Evolutionary conservation across 2,329 filamentous ascomycete genomes (phyloP).

Genomic region (Alternaria sp.): DNA sequence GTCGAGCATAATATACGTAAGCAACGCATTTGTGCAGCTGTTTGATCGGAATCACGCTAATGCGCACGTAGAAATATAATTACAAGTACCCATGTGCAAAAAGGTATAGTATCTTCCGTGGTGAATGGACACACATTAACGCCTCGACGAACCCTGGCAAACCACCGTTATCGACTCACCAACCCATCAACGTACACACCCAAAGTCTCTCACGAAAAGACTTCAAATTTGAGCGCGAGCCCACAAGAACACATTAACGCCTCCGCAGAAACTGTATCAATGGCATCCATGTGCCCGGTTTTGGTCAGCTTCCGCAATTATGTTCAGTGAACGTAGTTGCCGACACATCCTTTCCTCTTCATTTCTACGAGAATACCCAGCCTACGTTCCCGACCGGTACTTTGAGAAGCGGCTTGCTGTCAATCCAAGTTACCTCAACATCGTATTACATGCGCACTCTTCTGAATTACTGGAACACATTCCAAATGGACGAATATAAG

Average conservation of each 20-base stretch:
- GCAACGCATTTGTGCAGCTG: neutral
- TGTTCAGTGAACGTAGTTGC: neutral
- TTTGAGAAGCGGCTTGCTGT: constrained; percentile 12
- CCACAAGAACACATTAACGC: neutral
- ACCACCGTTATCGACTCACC: neutral
- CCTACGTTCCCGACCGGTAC: constrained; percentile 6
- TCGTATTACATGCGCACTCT: constrained; percentile 1
- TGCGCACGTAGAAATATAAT: neutral
- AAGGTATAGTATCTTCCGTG: neutral
- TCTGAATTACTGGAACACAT: neutral
- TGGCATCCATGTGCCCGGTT: neutral
- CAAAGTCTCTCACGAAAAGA: neutral
- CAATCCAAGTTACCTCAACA: constrained; percentile 14
- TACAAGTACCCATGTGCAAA: neutral
- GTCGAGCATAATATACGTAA: neutral
- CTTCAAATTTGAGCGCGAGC: neutral
- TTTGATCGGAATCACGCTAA: neutral
- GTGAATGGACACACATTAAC: neutral
- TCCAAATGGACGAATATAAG: neutral
- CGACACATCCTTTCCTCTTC: neutral
- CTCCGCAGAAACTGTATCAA: neutral
- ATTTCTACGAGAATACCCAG: neutral
- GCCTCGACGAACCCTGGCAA: neutral
- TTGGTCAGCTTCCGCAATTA: neutral
- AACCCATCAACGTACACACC: neutral